These are phyloP conservation scores for Sophora flavescens DNA, from an alignment of 306 rosid genomes.

Conservation along the genomic window DNA sequence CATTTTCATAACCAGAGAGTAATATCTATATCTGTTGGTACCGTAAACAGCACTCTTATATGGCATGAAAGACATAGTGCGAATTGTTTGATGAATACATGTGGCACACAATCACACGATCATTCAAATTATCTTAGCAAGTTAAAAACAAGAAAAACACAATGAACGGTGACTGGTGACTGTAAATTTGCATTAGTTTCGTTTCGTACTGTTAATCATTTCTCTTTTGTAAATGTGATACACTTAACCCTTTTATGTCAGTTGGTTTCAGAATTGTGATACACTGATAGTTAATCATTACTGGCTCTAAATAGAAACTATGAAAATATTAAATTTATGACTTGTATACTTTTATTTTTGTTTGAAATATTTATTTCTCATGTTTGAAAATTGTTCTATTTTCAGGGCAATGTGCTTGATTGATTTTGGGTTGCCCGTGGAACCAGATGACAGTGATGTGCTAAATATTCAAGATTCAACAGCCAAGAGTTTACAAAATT, in stretches of 20 bases:
- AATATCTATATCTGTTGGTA: background rate
- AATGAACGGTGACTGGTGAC: no score
- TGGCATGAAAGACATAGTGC: no score
- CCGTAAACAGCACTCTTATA: no score
- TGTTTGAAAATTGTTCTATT: slow-evolving; percentile 38
- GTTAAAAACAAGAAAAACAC: no score
- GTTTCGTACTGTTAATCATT: no score
- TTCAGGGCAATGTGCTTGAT: slow-evolving; percentile 95
- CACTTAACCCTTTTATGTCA: background rate
- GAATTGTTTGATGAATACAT: no score
- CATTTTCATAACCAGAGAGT: background rate
- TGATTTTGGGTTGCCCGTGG: slow-evolving; percentile 84
- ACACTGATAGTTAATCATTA: background rate
- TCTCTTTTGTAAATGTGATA: slow-evolving; percentile 19
- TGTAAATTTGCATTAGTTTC: no score
- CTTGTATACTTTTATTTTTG: background rate
- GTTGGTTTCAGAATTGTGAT: slow-evolving; percentile 23
- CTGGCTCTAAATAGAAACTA: background rate
- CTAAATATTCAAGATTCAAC: slow-evolving; percentile 59
- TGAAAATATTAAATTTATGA: background rate
- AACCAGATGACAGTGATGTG: slow-evolving; percentile 68
- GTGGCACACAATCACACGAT: no score
- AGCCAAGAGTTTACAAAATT: slow-evolving; percentile 53
- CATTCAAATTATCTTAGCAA: no score
- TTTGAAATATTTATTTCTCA: slow-evolving; percentile 33